Evolutionary conservation across 1,139 yeast genomes (phyloP), one percentile per base, ranked within the genome.

Genomic region (Arxiozyma slooffiae): DNA sequence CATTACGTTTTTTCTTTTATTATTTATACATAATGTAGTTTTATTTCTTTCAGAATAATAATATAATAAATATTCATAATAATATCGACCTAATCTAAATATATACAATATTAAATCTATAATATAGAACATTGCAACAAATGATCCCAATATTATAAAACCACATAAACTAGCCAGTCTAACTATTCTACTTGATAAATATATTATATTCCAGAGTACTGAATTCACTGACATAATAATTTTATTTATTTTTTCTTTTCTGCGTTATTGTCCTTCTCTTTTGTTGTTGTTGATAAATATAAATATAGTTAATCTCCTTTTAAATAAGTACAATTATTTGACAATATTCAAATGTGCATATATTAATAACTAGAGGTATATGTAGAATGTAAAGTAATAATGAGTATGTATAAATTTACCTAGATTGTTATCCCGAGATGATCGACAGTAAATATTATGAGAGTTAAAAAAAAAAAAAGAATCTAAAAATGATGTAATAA

Each of bases 71-170:
- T 38, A 48, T 36, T 42, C 37, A 24, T 34, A 34, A 17, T 39
- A 40, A 48, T 47, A 50, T 30, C 43, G 34, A 11, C 37, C 14
- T 23, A 52, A 20, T 41, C 57, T 48, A 23, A 47, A 48, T 3
- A 51, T 34, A 44, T 54, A 54, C 6, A 54, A 18, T 16, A 51
- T 36, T 8, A 48, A 20, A 47, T 54, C 57, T 34, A 54, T 43
- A 8, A 26, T 36, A 39, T 52, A 53, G 4, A 54, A 23, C 14
- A 47, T 44, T 7, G 51, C 26, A 20, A 54, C 48, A 7, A 52
- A 50, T 6, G 37, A 16, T 16, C 44, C 44, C 18, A 41, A 41
- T 16, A 41, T 49, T 40, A 41, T 9, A 9, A 41, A 26, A 4
- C 44, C 44, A 26, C 20, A 17, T 26, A 41, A 21, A 41, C 44